Evolutionary conservation across 129 eudicot species (phyloP), one percentile per base, ranked within the genome.

Genomic region (Flaveria ramosissima): DNA sequence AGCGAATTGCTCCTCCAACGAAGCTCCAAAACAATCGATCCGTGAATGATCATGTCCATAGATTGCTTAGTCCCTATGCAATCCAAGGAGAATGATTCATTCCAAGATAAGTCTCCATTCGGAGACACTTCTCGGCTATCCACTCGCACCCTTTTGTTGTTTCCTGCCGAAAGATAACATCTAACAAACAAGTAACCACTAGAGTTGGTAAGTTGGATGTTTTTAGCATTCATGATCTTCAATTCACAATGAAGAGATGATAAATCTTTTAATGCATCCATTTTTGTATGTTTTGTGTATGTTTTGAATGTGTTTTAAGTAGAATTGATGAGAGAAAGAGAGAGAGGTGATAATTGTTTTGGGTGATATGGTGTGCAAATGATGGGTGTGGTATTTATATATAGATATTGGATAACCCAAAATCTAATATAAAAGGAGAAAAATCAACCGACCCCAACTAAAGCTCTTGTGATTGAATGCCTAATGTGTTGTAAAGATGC

Each of bases 131-230:
- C 62, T 63, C 55, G 70, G 76, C 76, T 89, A 47, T 88, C 83
- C n/a, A 92, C 16, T 32, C 72, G 79, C 3, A 92, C 80, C 77
- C 85, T 86, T 72, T 80, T 82, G 77, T 87, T 84, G 76, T 84
- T 82, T 82, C 89, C 90, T 9, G 89, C 80, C 2, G 88, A 68
- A 51, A 92, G 81, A 73, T 87, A 87, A 68, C 97, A 89, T 76
- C 97, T 85, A 1, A 92, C 84, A 68, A 89, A 92, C 60, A 92
- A 56, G 53, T 70, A 15, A 0, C 85, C 82, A 2, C 42, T 50
- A 9, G 86, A 76, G 36, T 83, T 72, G 50, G 48, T 70, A 4
- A 74, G 45, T 24, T 83, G 70, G 1, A 78, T 70, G 76, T 92
- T 85, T 84, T 83, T 89, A 6, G 97, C 97, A 70, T 79, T 87